Conservation (phyloP, 441 rosid genomes). For the Eutrema salsugineum region DNA sequence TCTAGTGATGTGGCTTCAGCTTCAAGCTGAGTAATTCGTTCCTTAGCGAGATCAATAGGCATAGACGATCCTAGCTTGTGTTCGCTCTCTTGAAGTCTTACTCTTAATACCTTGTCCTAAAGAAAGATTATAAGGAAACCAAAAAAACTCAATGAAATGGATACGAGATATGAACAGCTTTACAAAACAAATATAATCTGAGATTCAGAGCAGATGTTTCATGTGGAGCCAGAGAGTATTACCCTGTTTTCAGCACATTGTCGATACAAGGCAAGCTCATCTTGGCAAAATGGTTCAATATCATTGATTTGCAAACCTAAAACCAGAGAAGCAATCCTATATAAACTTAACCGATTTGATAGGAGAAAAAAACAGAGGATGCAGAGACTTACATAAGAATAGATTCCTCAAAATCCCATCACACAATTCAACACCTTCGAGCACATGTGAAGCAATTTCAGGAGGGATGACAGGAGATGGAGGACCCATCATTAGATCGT, state of each 20-base stretch:
- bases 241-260: slow-evolving; percentile 89
- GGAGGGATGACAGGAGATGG: slow-evolving; percentile 88
- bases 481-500: slow-evolving; percentile 93
- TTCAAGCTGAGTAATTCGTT: slow-evolving; percentile 71
- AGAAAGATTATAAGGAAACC: background rate
- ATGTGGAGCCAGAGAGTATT: slow-evolving; percentile 15
- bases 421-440: slow-evolving; percentile 81
- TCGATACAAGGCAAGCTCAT: slow-evolving; percentile 75
- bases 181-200: background rate
- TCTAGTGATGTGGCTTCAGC: slow-evolving; percentile 77
- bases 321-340: background rate
- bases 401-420: slow-evolving; percentile 82
- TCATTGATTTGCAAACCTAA: slow-evolving; percentile 87
- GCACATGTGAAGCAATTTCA: slow-evolving; percentile 92
- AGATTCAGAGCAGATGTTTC: background rate
- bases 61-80: slow-evolving; percentile 83
- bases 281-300: slow-evolving; percentile 94
- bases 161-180: background rate
- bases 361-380: background rate
- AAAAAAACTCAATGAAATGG: background rate
- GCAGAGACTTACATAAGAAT: slow-evolving; percentile 69
- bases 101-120: slow-evolving; percentile 83
- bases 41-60: slow-evolving; percentile 77
- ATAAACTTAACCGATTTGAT: background rate
- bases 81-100: slow-evolving; percentile 82